phyloP scores from a whole-genome alignment of 2,329 filamentous ascomycete genomes.

The Clonostachys rosea region DNA sequence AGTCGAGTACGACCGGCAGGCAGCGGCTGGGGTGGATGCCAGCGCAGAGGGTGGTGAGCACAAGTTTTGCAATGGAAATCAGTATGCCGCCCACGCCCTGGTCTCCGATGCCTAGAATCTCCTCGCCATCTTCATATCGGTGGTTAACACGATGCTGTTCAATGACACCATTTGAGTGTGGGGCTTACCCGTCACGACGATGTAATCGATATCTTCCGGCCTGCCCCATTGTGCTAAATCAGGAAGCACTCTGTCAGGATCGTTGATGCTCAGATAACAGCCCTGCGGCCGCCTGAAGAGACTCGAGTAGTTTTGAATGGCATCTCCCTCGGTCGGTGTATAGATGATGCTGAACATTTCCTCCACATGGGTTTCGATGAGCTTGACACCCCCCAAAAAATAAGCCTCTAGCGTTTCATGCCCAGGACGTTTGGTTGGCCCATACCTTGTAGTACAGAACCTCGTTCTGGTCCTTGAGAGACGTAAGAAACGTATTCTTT shows the following conservation, averaged over 20 bases:
- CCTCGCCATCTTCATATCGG: constrained; percentile 41
- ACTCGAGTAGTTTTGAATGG: constrained; percentile 78
- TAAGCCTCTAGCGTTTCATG: background rate
- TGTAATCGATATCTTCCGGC: constrained; percentile 77
- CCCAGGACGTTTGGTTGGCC: background rate
- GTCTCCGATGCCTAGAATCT: constrained; percentile 86
- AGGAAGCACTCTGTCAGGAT: constrained; percentile 60
- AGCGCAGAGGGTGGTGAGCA: constrained; percentile 79
- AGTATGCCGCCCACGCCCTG: constrained; percentile 82
- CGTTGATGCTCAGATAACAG: constrained; percentile 72
- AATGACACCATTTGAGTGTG: background rate
- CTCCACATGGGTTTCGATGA: constrained; percentile 62
- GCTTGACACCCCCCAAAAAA: background rate
- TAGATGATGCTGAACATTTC: constrained; percentile 93
- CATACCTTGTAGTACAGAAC: constrained; percentile 72
- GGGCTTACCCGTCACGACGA: constrained; percentile 71
- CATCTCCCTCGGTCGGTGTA: constrained; percentile 85
- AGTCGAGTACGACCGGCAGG: constrained; percentile 78
- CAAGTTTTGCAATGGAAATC: constrained; percentile 80
- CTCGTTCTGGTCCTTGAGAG: constrained; percentile 79
- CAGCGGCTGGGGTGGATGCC: constrained; percentile 77
- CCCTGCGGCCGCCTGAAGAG: constrained; percentile 76
- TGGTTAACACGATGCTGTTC: background rate
- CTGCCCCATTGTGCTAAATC: constrained; percentile 64
- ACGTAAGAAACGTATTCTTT: constrained; percentile 86